Base-by-base conservation (phyloP, 495 filamentous ascomycete genomes). In the Penicillium lagena region DNA sequence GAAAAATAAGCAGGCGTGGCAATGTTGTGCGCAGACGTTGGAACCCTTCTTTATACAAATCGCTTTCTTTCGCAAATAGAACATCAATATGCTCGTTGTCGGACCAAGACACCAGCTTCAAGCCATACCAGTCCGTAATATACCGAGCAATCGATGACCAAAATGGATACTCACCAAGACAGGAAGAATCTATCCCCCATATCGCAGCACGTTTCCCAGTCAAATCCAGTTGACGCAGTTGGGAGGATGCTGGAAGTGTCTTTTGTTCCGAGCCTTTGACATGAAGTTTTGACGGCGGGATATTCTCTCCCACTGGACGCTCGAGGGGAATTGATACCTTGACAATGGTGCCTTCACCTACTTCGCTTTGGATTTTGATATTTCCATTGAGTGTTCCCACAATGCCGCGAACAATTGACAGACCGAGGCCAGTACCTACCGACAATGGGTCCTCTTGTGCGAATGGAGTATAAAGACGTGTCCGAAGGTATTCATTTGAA, bases 401-500 rank as follows among this genome's bases (percentile, higher is more conserved):
- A 29, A 81, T 63, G 40, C 71, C 75, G 12, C 68, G 70, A 11
- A 78, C 75, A 39, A 80, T 79, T 7, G 71, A 75, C 13, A 79
- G 47, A 2, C 73, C 73, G 11, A 76, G 52, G 0, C 78, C 78
- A 2, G 76, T 79, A 0, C 78, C 78, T 11, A 73, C 76, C 0
- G 71, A 72, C 10, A 81, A 58, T 1, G 72, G 64, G 49, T 90
- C 78, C 54, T 91, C 87, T 46, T 91, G 87, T 0, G 82, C 76
- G 50, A 90, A 91, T 1, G 87, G 84, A 4, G 78, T 83, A 53
- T 82, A 90, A 0, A 89, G 55, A 14, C 77, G 72, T 14, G 79
- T 77, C n/a, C 80, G 78, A 34, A 89, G 58, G 54, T 82, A 90
- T 37, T 87, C 83, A 30, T 81, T 72, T 1, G 75, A 80, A 37